phyloP scores from a whole-genome alignment of 805 yeast species.

The Monosporozyma servazzii region DNA sequence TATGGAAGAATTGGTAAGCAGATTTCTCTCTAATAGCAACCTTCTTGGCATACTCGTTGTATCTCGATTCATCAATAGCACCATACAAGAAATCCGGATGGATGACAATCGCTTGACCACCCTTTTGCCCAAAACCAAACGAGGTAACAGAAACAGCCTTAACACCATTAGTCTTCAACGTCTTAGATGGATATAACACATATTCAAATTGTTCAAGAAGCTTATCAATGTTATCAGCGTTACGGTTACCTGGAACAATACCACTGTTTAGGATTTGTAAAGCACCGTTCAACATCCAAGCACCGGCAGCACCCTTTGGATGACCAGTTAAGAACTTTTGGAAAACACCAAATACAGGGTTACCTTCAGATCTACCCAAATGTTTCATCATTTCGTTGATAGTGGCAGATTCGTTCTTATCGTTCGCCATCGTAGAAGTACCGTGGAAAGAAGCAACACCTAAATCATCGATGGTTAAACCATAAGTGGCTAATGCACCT shows the following conservation, averaged over 20 bases:
- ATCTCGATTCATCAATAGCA: slow-evolving; percentile 61
- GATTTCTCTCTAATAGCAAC: slow-evolving; percentile 75
- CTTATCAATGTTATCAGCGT: slow-evolving; percentile 92
- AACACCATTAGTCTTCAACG: slow-evolving; percentile 90
- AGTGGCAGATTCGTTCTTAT: slow-evolving; percentile 93
- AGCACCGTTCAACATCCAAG: slow-evolving; percentile 99
- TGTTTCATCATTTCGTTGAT: slow-evolving; percentile 88
- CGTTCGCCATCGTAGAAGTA: slow-evolving; percentile 97
- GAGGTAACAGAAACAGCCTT: slow-evolving; percentile 96
- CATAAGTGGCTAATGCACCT: slow-evolving; percentile 92
- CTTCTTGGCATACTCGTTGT: slow-evolving; percentile 60
- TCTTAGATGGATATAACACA: slow-evolving; percentile 88
- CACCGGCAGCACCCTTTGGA: slow-evolving; percentile 99
- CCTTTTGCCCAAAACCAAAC: slow-evolving; percentile 99
- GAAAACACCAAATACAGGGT: slow-evolving; percentile 96
- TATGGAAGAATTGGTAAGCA: slow-evolving; percentile 92
- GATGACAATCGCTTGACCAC: slow-evolving; percentile 87
- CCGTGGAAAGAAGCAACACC: slow-evolving; percentile 99
- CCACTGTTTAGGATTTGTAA: slow-evolving; percentile 88
- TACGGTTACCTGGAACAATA: slow-evolving; percentile 96
- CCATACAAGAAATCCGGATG: slow-evolving; percentile 92
- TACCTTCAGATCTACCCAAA: slow-evolving; percentile 94
- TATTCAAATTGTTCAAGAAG: slow-evolving; percentile 73
- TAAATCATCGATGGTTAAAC: slow-evolving; percentile 87
- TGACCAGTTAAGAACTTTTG: slow-evolving; percentile 99